Evolutionary conservation across 139 green algal species (phyloP).

Genomic region (Auxenochlorella pyrenoidosa): DNA sequence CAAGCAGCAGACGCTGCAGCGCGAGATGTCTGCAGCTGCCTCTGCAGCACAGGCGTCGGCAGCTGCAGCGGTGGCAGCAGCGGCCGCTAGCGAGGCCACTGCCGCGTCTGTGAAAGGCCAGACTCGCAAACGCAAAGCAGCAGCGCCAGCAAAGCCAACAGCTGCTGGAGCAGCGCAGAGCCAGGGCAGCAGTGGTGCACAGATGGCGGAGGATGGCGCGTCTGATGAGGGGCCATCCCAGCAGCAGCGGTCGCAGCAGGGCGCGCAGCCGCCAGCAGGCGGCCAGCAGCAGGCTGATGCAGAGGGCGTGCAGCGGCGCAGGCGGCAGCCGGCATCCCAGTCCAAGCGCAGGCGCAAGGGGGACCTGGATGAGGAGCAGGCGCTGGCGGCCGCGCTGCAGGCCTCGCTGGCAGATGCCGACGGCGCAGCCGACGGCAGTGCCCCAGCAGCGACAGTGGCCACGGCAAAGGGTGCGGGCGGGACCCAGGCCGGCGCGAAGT

Average conservation of each 20-base stretch:
- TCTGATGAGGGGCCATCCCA: not conserved
- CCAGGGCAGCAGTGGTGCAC: not conserved
- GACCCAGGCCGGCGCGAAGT: not conserved
- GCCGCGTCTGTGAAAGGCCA: not conserved
- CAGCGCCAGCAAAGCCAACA: not conserved
- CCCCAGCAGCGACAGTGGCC: not conserved
- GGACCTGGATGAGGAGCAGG: constrained; percentile 88
- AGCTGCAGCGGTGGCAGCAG: not conserved
- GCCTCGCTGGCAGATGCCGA: constrained; percentile 51
- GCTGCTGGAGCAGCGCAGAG: not conserved
- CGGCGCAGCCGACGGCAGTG: not conserved
- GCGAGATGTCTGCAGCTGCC: not conserved
- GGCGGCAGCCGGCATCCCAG: not conserved
- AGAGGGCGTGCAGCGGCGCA: not conserved
- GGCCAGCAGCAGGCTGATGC: not conserved
- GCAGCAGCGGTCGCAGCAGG: not conserved
- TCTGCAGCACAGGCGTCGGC: not conserved
- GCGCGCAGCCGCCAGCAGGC: not conserved
- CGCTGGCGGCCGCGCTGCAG: constrained; percentile 82
- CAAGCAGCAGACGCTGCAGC: not conserved
- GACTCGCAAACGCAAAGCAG: not conserved
- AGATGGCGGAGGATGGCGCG: not conserved
- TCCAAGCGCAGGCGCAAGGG: constrained; percentile 53
- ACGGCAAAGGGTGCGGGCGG: not conserved
- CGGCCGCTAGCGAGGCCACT: not conserved